Evolutionary conservation across 176 grass and related monocot species (phyloP).

Genomic region (Poa annua): DNA sequence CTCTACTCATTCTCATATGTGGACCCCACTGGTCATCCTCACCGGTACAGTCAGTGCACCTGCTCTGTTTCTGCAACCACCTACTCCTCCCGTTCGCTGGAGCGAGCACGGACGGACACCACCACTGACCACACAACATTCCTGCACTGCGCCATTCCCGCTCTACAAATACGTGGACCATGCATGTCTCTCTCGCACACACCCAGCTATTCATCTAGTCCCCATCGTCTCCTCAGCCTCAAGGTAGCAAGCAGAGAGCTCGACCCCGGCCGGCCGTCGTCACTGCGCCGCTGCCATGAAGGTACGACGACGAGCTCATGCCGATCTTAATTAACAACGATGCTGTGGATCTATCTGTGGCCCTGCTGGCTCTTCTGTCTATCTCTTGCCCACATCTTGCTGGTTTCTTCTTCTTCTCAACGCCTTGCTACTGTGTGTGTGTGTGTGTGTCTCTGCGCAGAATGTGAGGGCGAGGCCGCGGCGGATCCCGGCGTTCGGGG

Average conservation of each 20-base stretch:
- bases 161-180: not conserved
- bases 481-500: conserved; percentile 54
- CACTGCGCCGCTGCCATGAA: not conserved
- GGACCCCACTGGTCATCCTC: not conserved
- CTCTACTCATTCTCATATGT: not conserved
- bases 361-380: not conserved
- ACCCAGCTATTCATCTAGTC: not conserved
- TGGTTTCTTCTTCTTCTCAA: not conserved
- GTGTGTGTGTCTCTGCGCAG: not conserved
- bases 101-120: not conserved
- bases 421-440: too few species aligned
- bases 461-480: conserved; percentile 36
- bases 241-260: not conserved
- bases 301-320: too few species aligned
- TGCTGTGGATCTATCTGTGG: not conserved
- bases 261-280: not conserved
- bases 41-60: not conserved
- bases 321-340: too few species aligned
- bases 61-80: conserved; percentile 2
- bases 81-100: not conserved
- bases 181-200: not conserved
- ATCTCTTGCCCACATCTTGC: not conserved
- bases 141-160: not conserved
- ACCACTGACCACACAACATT: not conserved
- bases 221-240: not conserved